These are phyloP conservation scores for Pseudogymnoascus sp. DNA, from an alignment of 2,329 filamentous ascomycete genomes.

Conservation along the genomic window DNA sequence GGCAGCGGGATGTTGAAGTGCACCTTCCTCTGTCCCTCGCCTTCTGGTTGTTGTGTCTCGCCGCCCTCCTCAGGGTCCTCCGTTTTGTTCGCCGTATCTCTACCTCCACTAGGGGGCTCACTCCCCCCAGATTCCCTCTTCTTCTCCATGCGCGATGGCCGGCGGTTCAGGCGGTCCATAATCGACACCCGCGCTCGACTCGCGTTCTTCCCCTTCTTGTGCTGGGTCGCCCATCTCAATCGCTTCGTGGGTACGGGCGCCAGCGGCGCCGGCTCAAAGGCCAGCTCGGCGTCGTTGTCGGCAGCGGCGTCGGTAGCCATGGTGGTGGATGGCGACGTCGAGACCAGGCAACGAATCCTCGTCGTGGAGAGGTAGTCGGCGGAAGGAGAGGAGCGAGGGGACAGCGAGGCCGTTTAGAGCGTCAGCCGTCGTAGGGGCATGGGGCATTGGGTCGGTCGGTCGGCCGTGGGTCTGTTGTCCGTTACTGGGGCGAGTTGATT, in stretches of 20 bases:
- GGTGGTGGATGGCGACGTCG: slow-evolving; percentile 26
- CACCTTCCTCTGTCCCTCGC: slow-evolving; percentile 45
- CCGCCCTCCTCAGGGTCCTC: slow-evolving; percentile 22
- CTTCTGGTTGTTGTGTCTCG: slow-evolving; percentile 29
- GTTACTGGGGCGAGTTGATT: not conserved
- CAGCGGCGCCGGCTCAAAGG: slow-evolving; percentile 37
- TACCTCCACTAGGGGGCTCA: slow-evolving; percentile 23
- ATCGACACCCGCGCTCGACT: slow-evolving; percentile 74
- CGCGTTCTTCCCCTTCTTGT: slow-evolving; percentile 67
- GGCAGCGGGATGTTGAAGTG: slow-evolving; percentile 86
- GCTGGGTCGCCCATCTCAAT: slow-evolving; percentile 91
- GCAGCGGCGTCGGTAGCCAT: slow-evolving; percentile 10
- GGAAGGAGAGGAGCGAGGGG: not conserved
- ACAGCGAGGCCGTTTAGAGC: not conserved
- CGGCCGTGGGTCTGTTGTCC: not conserved
- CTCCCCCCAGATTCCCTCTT: slow-evolving; percentile 43
- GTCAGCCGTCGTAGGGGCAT: not conserved
- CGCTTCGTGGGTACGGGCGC: slow-evolving; percentile 50
- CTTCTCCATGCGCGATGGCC: slow-evolving; percentile 59
- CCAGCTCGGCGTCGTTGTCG: slow-evolving; percentile 11
- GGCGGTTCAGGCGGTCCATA: slow-evolving; percentile 65
- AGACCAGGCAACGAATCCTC: slow-evolving; percentile 13
- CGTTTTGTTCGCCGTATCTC: slow-evolving; percentile 14
- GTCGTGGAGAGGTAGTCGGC: not conserved
- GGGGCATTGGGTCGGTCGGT: not conserved